phyloP scores from a whole-genome alignment of 495 filamentous ascomycete species.

The Penicillium robsamsonii region DNA sequence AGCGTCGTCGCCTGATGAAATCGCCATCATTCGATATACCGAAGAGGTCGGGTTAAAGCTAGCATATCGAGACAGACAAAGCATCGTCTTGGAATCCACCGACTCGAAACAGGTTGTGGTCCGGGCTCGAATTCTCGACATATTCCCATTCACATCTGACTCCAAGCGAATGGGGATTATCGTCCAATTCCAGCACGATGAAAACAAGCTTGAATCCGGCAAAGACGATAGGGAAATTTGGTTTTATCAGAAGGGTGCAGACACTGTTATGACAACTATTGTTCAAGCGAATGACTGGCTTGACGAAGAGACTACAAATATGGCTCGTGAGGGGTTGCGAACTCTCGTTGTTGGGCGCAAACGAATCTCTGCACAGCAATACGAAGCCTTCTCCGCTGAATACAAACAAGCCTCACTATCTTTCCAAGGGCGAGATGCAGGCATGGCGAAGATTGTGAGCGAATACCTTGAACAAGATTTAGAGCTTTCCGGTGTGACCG shows the following conservation, averaged over 20 bases:
- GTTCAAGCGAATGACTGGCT: slow-evolving; percentile 97
- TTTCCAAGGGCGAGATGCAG: slow-evolving; percentile 73
- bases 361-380: slow-evolving; percentile 69
- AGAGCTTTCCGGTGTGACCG: slow-evolving; percentile 92
- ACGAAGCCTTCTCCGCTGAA: slow-evolving; percentile 69
- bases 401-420: slow-evolving; percentile 79
- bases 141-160: slow-evolving; percentile 97
- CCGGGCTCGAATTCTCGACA: slow-evolving; percentile 83
- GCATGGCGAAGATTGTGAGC: slow-evolving; percentile 74
- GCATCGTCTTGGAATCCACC: slow-evolving; percentile 77
- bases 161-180: slow-evolving; percentile 99
- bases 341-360: slow-evolving; percentile 93
- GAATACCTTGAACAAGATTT: slow-evolving; percentile 84
- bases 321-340: slow-evolving; percentile 93
- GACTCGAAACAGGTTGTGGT: slow-evolving; percentile 74
- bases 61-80: slow-evolving; percentile 79
- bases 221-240: slow-evolving; percentile 72
- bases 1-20: slow-evolving; percentile 95
- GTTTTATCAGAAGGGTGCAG: slow-evolving; percentile 99
- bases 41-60: slow-evolving; percentile 88
- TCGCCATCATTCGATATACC: slow-evolving; percentile 95
- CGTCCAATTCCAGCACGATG: slow-evolving; percentile 68
- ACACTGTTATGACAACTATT: slow-evolving; percentile 94
- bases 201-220: slow-evolving; percentile 27
- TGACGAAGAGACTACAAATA: slow-evolving; percentile 97